phyloP scores from a whole-genome alignment of 2,329 filamentous ascomycete species.

The Lecanicillium sp. region DNA sequence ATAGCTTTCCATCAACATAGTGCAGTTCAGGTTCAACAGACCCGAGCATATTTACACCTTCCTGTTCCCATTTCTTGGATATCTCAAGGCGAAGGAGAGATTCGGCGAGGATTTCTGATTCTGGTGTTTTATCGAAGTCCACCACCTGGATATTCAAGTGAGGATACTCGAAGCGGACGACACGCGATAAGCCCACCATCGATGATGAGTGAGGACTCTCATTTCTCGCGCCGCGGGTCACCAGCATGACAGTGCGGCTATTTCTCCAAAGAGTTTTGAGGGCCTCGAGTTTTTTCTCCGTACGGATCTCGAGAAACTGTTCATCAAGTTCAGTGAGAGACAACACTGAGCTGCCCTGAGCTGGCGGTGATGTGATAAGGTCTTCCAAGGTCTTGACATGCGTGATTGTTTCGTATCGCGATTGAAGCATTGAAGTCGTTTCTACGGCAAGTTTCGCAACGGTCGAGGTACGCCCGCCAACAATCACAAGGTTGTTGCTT shows the following conservation, averaged over 20 bases:
- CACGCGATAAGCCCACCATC: conserved; percentile 8
- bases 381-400: too few species aligned
- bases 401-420: too few species aligned
- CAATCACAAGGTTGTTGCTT: conserved; percentile 6
- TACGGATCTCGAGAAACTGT: conserved; percentile 23
- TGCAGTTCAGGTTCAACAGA: conserved; percentile 1
- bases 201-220: conserved; percentile 15
- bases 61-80: not conserved
- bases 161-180: conserved; percentile 2
- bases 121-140: conserved; percentile 1
- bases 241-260: conserved; percentile 15
- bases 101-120: not conserved
- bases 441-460: too few species aligned
- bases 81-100: conserved; percentile 3
- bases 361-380: too few species aligned
- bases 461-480: conserved; percentile 3
- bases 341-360: conserved; percentile 11
- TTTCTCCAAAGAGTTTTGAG: conserved; percentile 13
- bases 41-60: not conserved
- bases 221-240: conserved; percentile 13
- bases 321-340: conserved; percentile 11
- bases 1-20: not conserved
- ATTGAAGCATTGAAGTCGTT: too few species aligned
- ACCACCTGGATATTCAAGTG: conserved; percentile 7
- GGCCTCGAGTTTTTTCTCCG: conserved; percentile 16